Conservation (phyloP, 768 basidiomycete species). For the Leccinum subtestaceum region DNA sequence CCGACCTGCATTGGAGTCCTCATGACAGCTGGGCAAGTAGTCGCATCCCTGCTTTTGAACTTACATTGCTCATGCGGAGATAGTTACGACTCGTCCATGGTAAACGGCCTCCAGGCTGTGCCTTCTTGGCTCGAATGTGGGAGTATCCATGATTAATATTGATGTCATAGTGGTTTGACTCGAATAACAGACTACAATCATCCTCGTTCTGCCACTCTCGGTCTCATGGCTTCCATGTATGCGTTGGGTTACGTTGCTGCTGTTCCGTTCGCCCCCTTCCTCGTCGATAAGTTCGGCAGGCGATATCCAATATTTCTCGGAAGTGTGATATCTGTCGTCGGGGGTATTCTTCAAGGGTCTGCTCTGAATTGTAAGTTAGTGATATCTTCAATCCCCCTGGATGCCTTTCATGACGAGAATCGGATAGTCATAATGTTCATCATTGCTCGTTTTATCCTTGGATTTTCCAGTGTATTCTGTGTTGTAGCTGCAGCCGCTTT, state of each 20-base stretch:
- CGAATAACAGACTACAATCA: not conserved
- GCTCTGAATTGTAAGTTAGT: not conserved
- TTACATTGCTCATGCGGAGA: not conserved
- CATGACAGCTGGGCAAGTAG: not conserved
- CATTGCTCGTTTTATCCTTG: not conserved
- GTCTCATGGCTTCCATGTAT: not conserved
- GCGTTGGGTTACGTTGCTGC: not conserved
- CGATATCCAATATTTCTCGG: not conserved
- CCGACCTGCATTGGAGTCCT: conserved; percentile 33
- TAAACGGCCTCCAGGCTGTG: not conserved
- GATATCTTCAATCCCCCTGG: not conserved
- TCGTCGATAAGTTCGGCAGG: not conserved
- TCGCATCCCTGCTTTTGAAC: not conserved
- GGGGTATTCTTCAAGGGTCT: not conserved
- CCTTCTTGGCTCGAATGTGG: not conserved
- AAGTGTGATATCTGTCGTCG: not conserved
- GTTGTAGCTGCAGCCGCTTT: not conserved
- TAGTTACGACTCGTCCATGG: not conserved
- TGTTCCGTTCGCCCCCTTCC: not conserved
- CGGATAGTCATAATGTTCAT: not conserved
- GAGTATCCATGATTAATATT: not conserved
- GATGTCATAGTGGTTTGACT: not conserved
- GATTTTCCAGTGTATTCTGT: not conserved
- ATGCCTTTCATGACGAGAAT: not conserved
- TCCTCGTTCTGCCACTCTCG: not conserved